Evolutionary conservation across 495 filamentous ascomycete genomes (phyloP).

Genomic region (Penicillium arizonense): DNA sequence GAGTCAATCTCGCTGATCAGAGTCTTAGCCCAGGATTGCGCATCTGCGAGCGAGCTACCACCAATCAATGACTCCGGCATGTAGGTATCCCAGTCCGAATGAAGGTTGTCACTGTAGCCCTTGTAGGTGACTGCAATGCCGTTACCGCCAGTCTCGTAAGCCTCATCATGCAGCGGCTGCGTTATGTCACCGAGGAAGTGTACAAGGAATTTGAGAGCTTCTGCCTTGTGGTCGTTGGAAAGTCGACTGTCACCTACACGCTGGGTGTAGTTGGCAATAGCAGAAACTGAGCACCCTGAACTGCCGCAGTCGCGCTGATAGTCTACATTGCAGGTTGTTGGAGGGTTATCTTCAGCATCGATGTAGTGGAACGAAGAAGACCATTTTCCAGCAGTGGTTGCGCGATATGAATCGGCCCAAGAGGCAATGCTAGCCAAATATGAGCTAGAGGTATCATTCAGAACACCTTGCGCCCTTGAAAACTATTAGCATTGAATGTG

Average conservation of each 20-base stretch:
- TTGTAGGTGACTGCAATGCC: slow-evolving; percentile 55
- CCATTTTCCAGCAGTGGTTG: slow-evolving; percentile 52
- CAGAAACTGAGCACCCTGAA: slow-evolving; percentile 58
- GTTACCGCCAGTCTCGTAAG: slow-evolving; percentile 57
- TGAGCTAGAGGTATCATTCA: slow-evolving; percentile 40
- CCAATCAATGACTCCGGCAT: slow-evolving; percentile 59
- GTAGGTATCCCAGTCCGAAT: slow-evolving; percentile 62
- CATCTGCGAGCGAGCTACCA: slow-evolving; percentile 27
- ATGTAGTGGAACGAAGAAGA: slow-evolving; percentile 58
- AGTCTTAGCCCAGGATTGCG: slow-evolving; percentile 32
- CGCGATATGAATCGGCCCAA: slow-evolving; percentile 61
- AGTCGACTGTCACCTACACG: slow-evolving; percentile 22
- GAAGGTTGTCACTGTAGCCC: slow-evolving; percentile 55
- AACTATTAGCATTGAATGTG: slow-evolving; percentile 1
- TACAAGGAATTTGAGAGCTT: slow-evolving; percentile 53
- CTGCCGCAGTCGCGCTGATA: slow-evolving; percentile 56
- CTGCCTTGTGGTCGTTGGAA: slow-evolving; percentile 8
- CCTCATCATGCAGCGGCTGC: slow-evolving; percentile 64
- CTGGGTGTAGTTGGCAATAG: slow-evolving; percentile 58
- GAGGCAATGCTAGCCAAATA: slow-evolving; percentile 60
- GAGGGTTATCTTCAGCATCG: slow-evolving; percentile 63
- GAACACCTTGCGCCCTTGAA: slow-evolving; percentile 21
- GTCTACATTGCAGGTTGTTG: slow-evolving; percentile 53
- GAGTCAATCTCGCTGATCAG: slow-evolving; percentile 43
- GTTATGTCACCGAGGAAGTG: slow-evolving; percentile 62